A percentile compares a stretch with the other conserved stretches of the same genome.
Conservation (phyloP, 805 yeast species). For the Hanseniaspora thailandica region DNA sequence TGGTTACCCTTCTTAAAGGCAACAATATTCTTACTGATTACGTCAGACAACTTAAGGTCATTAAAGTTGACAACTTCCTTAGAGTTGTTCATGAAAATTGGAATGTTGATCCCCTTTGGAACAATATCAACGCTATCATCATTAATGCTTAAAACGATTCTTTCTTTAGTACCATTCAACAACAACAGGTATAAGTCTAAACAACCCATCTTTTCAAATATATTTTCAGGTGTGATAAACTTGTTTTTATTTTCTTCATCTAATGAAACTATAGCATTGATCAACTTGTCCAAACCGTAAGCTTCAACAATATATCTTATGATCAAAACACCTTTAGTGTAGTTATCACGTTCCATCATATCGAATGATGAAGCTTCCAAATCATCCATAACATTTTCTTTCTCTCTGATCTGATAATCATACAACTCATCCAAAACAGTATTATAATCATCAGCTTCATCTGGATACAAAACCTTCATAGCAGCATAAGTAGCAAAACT, state of each 20-base stretch:
- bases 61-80: not conserved
- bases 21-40: not conserved
- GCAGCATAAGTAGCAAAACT: slow-evolving; percentile 69
- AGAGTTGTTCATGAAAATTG: slow-evolving; percentile 30
- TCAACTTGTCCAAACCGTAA: slow-evolving; percentile 21
- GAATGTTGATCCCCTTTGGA: slow-evolving; percentile 44
- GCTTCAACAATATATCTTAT: slow-evolving; percentile 24
- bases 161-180: slow-evolving; percentile 1
- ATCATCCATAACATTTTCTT: not conserved
- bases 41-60: slow-evolving; percentile 17
- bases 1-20: slow-evolving; percentile 22
- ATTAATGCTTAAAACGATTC: slow-evolving; percentile 5
- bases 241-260: slow-evolving; percentile 18
- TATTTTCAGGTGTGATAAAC: slow-evolving; percentile 26
- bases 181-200: not conserved
- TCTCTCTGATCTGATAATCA: not conserved
- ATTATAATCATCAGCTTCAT: slow-evolving; percentile 11
- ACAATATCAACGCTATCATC: slow-evolving; percentile 38
- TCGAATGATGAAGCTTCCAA: slow-evolving; percentile 13
- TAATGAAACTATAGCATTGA: slow-evolving; percentile 18
- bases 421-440: not conserved
- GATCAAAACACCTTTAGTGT: slow-evolving; percentile 26
- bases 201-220: slow-evolving; percentile 22
- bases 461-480: slow-evolving; percentile 15
- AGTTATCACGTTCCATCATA: slow-evolving; percentile 17